Conservation (phyloP, 1,284 basidiomycete species). For the Ustilago crameri region DNA sequence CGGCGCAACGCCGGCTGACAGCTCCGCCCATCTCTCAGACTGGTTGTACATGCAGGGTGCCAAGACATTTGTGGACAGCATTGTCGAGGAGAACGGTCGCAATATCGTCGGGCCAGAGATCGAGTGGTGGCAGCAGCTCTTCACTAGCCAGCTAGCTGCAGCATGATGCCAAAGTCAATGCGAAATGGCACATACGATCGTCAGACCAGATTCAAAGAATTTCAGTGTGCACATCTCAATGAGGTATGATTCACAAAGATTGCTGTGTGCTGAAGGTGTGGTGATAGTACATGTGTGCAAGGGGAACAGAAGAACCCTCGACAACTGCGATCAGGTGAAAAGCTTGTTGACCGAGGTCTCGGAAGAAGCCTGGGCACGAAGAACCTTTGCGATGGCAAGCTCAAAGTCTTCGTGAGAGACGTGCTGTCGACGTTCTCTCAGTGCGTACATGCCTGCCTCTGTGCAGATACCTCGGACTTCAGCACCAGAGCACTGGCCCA, state of each 20-base stretch:
- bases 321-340: slow-evolving; percentile 64
- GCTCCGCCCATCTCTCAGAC: slow-evolving; percentile 16
- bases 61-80: slow-evolving; percentile 29
- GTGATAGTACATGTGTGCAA: slow-evolving; percentile 36
- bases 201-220: background rate
- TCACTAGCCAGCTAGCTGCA: slow-evolving; percentile 15
- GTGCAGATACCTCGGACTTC: slow-evolving; percentile 99
- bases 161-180: too few species aligned
- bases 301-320: slow-evolving; percentile 5
- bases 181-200: too few species aligned
- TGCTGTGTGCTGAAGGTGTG: slow-evolving; percentile 22
- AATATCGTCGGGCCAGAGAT: slow-evolving; percentile 22
- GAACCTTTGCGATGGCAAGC: slow-evolving; percentile 93
- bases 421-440: slow-evolving; percentile 90
- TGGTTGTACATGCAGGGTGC: slow-evolving; percentile 35
- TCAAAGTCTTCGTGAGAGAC: slow-evolving; percentile 99
- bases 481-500: slow-evolving; percentile 97
- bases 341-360: slow-evolving; percentile 68
- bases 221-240: background rate
- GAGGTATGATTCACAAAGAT: slow-evolving; percentile 18
- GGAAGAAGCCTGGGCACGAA: slow-evolving; percentile 67
- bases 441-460: slow-evolving; percentile 97
- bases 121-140: slow-evolving; percentile 34
- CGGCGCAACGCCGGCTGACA: slow-evolving; percentile 9
- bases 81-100: slow-evolving; percentile 35